phyloP scores from a whole-genome alignment of 2,329 filamentous ascomycete species.

The Aspergillus persii region DNA sequence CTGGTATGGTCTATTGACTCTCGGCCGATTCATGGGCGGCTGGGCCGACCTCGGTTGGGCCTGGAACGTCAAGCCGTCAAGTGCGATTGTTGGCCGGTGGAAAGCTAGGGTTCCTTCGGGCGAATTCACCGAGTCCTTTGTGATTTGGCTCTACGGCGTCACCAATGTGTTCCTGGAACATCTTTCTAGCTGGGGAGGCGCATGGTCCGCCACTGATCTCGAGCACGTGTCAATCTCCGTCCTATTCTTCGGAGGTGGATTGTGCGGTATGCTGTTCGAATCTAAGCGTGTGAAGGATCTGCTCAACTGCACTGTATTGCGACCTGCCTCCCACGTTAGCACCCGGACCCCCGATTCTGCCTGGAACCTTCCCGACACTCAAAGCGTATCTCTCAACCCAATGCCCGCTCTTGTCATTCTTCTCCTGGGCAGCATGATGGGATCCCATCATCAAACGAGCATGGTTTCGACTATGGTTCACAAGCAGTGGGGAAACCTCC shows the following conservation, averaged over 20 bases:
- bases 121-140: slow-evolving; percentile 83
- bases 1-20: slow-evolving; percentile 82
- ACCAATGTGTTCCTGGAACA: slow-evolving; percentile 94
- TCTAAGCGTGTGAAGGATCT: slow-evolving; percentile 64
- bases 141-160: slow-evolving; percentile 86
- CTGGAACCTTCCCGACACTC: slow-evolving; percentile 62
- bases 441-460: slow-evolving; percentile 78
- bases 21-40: slow-evolving; percentile 86
- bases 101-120: slow-evolving; percentile 65
- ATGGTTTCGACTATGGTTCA: slow-evolving; percentile 91
- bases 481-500: slow-evolving; percentile 85
- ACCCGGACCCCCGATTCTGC: slow-evolving; percentile 46
- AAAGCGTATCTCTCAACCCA: slow-evolving; percentile 78
- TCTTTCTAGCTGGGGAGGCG: slow-evolving; percentile 66
- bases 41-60: slow-evolving; percentile 92
- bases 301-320: slow-evolving; percentile 49
- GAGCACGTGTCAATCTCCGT: slow-evolving; percentile 92
- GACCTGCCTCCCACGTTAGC: slow-evolving; percentile 34
- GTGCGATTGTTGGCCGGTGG: slow-evolving; percentile 59
- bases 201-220: slow-evolving; percentile 75
- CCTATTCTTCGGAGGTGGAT: slow-evolving; percentile 87
- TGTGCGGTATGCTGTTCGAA: slow-evolving; percentile 85
- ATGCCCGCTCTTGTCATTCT: slow-evolving; percentile 84
- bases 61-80: slow-evolving; percentile 78
- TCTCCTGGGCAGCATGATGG: slow-evolving; percentile 91